These are phyloP conservation scores for Wickerhamiella kazuoi DNA, from an alignment of 805 yeast genomes.

Conservation along the genomic window DNA sequence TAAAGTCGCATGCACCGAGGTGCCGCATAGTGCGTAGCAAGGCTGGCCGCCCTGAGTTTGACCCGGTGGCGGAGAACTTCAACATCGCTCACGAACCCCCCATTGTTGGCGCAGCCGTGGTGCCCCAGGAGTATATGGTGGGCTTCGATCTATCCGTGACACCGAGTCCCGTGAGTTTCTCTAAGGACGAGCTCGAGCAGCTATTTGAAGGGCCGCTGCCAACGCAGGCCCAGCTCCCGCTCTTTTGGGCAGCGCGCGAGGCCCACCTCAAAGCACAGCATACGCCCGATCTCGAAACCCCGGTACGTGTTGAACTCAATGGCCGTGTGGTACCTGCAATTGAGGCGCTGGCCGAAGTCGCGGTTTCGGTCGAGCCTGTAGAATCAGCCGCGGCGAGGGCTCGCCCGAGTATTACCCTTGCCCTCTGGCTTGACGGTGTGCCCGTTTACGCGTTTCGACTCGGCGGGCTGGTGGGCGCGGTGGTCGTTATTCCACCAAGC, in stretches of 20 bases:
- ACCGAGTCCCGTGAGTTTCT: conserved; percentile 7
- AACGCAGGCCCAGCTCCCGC: conserved; percentile 2
- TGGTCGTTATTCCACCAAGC: not conserved
- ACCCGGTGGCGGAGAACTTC: not conserved
- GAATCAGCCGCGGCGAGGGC: too few relatives aligned
- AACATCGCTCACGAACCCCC: conserved; percentile 11
- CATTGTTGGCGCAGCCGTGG: conserved; percentile 8
- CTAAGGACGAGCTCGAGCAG: conserved; percentile 2
- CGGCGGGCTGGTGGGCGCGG: not conserved
- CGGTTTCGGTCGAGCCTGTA: not conserved
- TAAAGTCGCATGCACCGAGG: not conserved
- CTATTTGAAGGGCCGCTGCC: conserved; percentile 7
- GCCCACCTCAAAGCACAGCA: conserved; percentile 11
- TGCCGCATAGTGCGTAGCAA: not conserved
- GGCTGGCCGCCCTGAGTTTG: not conserved
- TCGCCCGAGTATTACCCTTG: too few relatives aligned
- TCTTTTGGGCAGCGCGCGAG: conserved; percentile 15
- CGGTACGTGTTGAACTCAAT: not conserved
- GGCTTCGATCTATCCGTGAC: conserved; percentile 12
- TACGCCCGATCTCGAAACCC: not conserved
- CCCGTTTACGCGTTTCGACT: not conserved
- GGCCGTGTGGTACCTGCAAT: not conserved
- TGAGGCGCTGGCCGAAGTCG: not conserved
- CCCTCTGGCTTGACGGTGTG: not conserved
- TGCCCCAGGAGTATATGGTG: conserved; percentile 6